A percentile compares a stretch with the other conserved stretches of the same genome.
These are phyloP conservation scores for Teunomyces lycoperdinae DNA, from an alignment of 805 yeast genomes.

Conservation along the genomic window DNA sequence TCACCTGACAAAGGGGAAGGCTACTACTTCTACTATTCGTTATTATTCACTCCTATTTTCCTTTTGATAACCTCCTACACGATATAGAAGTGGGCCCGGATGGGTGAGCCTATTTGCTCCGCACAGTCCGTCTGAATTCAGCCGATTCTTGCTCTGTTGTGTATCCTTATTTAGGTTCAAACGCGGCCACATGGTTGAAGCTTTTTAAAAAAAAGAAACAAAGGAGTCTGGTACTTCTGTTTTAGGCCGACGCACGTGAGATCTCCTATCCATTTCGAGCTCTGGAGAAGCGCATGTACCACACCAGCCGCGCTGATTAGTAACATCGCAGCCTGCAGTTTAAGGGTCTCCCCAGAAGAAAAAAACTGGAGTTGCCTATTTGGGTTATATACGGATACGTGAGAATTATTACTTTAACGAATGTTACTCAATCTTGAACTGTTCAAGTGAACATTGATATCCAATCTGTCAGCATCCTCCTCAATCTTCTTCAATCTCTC, in stretches of 20 bases:
- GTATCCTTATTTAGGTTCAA: neutral
- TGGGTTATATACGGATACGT: neutral
- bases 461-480: conserved; percentile 80
- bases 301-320: neutral
- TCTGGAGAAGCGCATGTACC: neutral
- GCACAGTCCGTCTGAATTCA: neutral
- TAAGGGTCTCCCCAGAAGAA: neutral
- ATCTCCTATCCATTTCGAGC: neutral
- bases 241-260: conserved; percentile 1
- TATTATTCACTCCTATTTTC: no score
- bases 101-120: neutral
- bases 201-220: no score
- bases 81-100: no score
- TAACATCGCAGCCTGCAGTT: neutral
- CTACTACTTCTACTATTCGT: neutral
- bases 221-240: neutral
- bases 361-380: neutral
- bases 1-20: neutral
- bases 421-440: conserved; percentile 63
- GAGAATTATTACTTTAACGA: conserved; percentile 21
- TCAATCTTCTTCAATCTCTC: conserved; percentile 69
- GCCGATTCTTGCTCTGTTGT: no score
- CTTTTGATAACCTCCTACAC: no score
- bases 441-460: conserved; percentile 77
- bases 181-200: neutral